Percentiles rank a stretch among this genome's conserved stretches.
Evolutionary conservation across 2,329 filamentous ascomycete genomes (phyloP).

Genomic region (Trichophyton benhamiae): DNA sequence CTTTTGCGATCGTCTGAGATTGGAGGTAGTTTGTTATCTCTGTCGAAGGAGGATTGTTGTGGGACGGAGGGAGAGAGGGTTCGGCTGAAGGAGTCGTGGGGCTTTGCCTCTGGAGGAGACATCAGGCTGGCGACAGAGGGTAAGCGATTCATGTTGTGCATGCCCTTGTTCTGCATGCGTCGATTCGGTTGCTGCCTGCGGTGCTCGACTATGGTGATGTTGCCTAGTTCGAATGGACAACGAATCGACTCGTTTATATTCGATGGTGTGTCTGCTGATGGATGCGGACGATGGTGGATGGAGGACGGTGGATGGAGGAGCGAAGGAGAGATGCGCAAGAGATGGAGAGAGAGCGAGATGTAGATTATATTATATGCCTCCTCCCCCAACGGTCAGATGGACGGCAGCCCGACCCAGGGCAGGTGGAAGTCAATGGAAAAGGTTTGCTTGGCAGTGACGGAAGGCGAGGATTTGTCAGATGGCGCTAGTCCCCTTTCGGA

Average conservation of each 20-base stretch:
- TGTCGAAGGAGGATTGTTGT: constrained; percentile 20
- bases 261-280: not conserved
- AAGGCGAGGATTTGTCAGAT: not conserved
- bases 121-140: constrained; percentile 35
- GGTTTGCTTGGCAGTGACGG: not conserved
- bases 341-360: not conserved
- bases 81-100: constrained; percentile 37
- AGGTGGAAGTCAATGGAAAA: constrained; percentile 1
- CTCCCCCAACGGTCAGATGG: not conserved
- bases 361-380: not conserved
- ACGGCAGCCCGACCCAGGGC: not conserved
- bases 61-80: constrained; percentile 14
- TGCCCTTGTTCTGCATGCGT: constrained; percentile 17
- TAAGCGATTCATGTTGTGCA: constrained; percentile 30
- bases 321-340: not conserved
- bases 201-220: no score
- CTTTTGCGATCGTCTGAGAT: constrained; percentile 32
- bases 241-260: no score
- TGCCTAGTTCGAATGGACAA: no score
- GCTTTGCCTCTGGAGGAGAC: constrained; percentile 38
- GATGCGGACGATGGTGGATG: not conserved
- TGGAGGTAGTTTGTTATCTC: constrained; percentile 28
- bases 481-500: not conserved
- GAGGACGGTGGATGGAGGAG: not conserved
- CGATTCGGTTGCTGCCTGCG: no score